Conservation (phyloP, 202 grass and related monocot genomes). For the Zizania palustris region DNA sequence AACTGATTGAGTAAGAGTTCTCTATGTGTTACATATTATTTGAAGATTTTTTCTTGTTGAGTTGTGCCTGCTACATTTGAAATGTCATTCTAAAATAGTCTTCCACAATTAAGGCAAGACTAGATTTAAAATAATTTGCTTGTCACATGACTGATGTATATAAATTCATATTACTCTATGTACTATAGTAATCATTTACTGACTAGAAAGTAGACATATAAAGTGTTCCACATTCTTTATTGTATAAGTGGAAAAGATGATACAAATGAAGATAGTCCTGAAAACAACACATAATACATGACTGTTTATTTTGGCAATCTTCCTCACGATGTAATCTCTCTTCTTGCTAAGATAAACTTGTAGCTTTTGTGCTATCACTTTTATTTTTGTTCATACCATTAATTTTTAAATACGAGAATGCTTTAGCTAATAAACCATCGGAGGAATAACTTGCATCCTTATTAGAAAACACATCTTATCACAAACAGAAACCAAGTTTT, state of each 20-base stretch:
- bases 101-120: background rate
- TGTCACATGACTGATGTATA: background rate
- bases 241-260: slow-evolving; percentile 59
- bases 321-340: slow-evolving; percentile 65
- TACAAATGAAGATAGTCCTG: slow-evolving; percentile 72
- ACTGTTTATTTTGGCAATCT: slow-evolving; percentile 96
- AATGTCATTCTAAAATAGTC: background rate
- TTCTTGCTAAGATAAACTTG: background rate
- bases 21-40: background rate
- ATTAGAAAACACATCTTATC: background rate
- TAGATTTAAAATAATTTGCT: slow-evolving; percentile 26
- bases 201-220: slow-evolving; percentile 23
- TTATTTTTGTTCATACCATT: background rate
- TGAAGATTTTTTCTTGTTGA: slow-evolving; percentile 14
- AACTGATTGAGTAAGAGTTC: background rate
- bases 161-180: background rate
- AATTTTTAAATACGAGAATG: background rate
- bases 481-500: no score
- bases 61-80: slow-evolving; percentile 5
- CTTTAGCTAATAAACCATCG: background rate
- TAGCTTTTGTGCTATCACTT: slow-evolving; percentile 14
- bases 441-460: background rate
- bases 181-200: background rate
- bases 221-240: slow-evolving; percentile 11
- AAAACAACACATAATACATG: slow-evolving; percentile 78